A percentile compares a stretch with the other conserved stretches of the same genome.
These are phyloP conservation scores for Achaetomium macrosporum DNA, from an alignment of 2,329 filamentous ascomycete genomes.

Conservation along the genomic window DNA sequence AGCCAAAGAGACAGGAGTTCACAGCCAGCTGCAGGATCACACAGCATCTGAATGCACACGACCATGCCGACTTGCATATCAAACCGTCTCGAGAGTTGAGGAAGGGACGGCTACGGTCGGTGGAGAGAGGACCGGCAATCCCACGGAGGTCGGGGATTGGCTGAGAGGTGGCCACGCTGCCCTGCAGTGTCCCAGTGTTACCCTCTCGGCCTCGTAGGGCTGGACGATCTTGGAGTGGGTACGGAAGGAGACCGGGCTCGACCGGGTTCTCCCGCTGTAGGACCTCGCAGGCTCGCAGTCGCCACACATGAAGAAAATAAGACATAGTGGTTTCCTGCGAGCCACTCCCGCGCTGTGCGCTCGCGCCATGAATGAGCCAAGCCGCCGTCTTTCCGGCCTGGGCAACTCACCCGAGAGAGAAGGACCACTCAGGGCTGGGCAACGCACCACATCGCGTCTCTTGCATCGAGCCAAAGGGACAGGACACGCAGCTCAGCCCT, in stretches of 20 bases:
- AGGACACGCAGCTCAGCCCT: conserved; percentile 12
- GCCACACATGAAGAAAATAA: too few species aligned
- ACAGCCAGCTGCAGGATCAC: too few species aligned
- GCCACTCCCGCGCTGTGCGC: not conserved
- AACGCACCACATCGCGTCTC: not conserved
- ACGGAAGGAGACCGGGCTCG: not conserved
- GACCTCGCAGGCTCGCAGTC: too few species aligned
- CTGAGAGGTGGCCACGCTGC: not conserved
- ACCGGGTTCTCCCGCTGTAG: too few species aligned
- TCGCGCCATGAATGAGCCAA: not conserved
- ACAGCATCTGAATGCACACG: too few species aligned
- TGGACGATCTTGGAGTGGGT: conserved; percentile 2
- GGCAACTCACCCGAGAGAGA: not conserved
- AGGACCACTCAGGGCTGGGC: too few species aligned
- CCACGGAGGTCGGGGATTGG: conserved; percentile 1
- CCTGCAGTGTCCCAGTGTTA: not conserved
- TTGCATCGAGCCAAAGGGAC: conserved; percentile 2
- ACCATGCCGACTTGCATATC: too few species aligned
- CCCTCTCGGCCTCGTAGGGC: conserved; percentile 7
- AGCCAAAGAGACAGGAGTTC: too few species aligned
- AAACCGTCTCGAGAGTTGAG: too few species aligned
- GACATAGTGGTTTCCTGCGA: not conserved
- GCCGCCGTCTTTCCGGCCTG: not conserved
- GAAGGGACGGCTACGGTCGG: too few species aligned
- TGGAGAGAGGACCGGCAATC: too few species aligned